Conservation (phyloP, 768 basidiomycete genomes). For the Calocybe indica region DNA sequence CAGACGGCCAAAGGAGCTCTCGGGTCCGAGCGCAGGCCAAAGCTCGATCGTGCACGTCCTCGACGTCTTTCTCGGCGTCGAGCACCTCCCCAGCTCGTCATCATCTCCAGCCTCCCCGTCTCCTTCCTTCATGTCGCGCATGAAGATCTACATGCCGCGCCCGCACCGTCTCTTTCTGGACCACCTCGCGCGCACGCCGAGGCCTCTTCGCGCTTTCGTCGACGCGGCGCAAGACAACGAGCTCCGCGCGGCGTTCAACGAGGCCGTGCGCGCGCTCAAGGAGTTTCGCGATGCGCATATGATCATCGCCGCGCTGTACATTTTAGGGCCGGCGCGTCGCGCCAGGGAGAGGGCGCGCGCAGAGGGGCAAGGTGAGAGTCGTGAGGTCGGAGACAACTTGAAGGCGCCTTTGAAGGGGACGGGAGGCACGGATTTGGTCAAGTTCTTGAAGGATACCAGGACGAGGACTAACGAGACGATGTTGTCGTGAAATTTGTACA, state of each 20-base stretch:
- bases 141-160: slow-evolving; percentile 81
- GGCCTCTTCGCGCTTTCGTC: slow-evolving; percentile 57
- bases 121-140: slow-evolving; percentile 55
- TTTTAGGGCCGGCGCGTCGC: slow-evolving; percentile 60
- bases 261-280: slow-evolving; percentile 59
- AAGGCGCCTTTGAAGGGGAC: slow-evolving; percentile 48
- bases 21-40: slow-evolving; percentile 81
- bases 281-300: slow-evolving; percentile 74
- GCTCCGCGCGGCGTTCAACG: slow-evolving; percentile 55
- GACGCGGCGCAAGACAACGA: slow-evolving; percentile 14
- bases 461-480: slow-evolving; percentile 53
- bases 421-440: slow-evolving; percentile 74
- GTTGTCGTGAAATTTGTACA: background rate
- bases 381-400: slow-evolving; percentile 16
- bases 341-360: slow-evolving; percentile 15
- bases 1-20: slow-evolving; percentile 45
- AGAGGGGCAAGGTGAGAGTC: slow-evolving; percentile 11
- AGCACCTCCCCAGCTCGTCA: slow-evolving; percentile 32
- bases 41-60: slow-evolving; percentile 71
- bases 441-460: slow-evolving; percentile 68
- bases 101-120: slow-evolving; percentile 12
- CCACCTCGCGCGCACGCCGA: slow-evolving; percentile 55
- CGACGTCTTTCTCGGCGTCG: slow-evolving; percentile 68
- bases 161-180: slow-evolving; percentile 74
- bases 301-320: slow-evolving; percentile 68